phyloP scores from a whole-genome alignment of 345 rosid species.

The Sapria himalayana region DNA sequence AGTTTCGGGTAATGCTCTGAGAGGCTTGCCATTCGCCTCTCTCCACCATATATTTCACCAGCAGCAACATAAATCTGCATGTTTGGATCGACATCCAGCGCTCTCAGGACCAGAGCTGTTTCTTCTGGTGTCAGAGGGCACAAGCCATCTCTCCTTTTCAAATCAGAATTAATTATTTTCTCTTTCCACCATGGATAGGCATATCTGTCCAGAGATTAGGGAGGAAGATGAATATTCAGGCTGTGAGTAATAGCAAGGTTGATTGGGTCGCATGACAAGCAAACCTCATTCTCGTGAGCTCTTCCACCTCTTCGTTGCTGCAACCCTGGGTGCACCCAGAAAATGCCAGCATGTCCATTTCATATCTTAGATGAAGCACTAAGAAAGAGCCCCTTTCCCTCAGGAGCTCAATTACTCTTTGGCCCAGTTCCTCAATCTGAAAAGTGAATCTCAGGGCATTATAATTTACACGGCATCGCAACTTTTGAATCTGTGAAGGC shows the following conservation, averaged over 20 bases:
- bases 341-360: constrained; percentile 99
- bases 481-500: constrained; percentile 66
- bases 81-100: constrained; percentile 46
- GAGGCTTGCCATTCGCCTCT: constrained; percentile 48
- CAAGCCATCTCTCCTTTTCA: constrained; percentile 66
- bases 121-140: constrained; percentile 89
- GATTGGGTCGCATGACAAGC: not conserved
- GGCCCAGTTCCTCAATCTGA: constrained; percentile 84
- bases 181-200: constrained; percentile 97
- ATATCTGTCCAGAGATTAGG: constrained; percentile 23
- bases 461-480: constrained; percentile 83
- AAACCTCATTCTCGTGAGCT: constrained; percentile 91
- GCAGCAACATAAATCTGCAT: constrained; percentile 72
- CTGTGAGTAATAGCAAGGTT: constrained; percentile 1
- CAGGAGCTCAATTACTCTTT: constrained; percentile 49
- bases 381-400: constrained; percentile 77
- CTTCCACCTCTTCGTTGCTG: constrained; percentile 70
- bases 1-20: constrained; percentile 47
- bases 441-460: constrained; percentile 71
- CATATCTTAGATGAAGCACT: constrained; percentile 85
- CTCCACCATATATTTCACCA: constrained; percentile 67
- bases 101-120: constrained; percentile 53
- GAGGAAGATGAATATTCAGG: constrained; percentile 2
- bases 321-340: constrained; percentile 96
- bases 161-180: constrained; percentile 57